phyloP scores from a whole-genome alignment of 495 filamentous ascomycete species.

The Aspergillus steynii region DNA sequence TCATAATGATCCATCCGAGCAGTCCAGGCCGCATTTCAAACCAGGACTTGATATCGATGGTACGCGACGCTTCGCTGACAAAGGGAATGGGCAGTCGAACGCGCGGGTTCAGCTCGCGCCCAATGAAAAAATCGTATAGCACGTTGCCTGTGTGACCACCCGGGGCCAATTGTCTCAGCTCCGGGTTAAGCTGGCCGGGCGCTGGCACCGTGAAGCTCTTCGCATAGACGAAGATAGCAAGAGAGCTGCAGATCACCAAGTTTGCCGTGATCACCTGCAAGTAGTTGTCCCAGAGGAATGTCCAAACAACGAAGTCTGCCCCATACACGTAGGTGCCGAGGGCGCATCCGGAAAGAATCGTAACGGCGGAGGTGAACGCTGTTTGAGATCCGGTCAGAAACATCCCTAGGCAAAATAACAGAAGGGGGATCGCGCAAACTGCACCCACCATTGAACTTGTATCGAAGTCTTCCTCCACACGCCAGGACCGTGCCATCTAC shows the following conservation, averaged over 20 bases:
- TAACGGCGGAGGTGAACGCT: constrained; percentile 78
- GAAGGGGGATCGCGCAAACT: neutral
- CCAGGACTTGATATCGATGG: constrained; percentile 87
- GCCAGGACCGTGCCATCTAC: constrained; percentile 67
- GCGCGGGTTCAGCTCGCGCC: constrained; percentile 93
- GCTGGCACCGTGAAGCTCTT: constrained; percentile 75
- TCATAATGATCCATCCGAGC: constrained; percentile 84
- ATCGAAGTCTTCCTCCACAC: constrained; percentile 74
- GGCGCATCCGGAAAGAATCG: constrained; percentile 65
- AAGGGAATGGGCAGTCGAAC: constrained; percentile 75
- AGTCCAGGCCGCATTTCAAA: constrained; percentile 90
- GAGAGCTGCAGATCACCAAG: constrained; percentile 65
- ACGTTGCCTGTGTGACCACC: constrained; percentile 83
- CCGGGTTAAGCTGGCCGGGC: constrained; percentile 58
- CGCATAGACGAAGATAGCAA: constrained; percentile 77
- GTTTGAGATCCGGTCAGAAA: constrained; percentile 18
- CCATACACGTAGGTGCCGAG: constrained; percentile 76
- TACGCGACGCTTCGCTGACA: constrained; percentile 45
- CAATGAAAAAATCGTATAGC: constrained; percentile 96
- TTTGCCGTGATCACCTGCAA: constrained; percentile 81
- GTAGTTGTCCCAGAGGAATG: constrained; percentile 90
- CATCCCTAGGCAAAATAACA: neutral
- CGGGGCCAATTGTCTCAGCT: constrained; percentile 73
- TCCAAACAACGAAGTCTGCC: constrained; percentile 83
- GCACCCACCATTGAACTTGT: constrained; percentile 83